A percentile compares a stretch with the other conserved stretches of the same genome.
phyloP scores from a whole-genome alignment of 2,329 filamentous ascomycete genomes.

The Eutypa lata region DNA sequence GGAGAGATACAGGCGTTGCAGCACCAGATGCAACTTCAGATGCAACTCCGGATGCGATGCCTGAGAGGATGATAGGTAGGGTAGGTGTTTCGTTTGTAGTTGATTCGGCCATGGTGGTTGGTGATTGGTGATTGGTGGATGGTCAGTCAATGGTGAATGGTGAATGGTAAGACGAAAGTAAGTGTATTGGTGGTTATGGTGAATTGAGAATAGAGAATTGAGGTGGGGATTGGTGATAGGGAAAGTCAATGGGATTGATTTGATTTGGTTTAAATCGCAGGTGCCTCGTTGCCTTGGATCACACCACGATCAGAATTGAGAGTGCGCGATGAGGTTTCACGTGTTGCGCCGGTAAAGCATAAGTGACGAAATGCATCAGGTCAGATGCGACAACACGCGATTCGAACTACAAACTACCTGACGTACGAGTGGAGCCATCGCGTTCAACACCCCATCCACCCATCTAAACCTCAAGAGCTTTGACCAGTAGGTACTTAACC shows the following conservation, averaged over 20 bases:
- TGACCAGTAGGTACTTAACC: too few relatives aligned
- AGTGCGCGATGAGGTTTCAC: neutral
- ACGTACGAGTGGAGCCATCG: neutral
- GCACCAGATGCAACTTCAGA: constrained; percentile 22
- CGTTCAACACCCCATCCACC: neutral
- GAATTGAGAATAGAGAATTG: too few relatives aligned
- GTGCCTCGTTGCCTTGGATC: too few relatives aligned
- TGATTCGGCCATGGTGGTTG: constrained; percentile 27
- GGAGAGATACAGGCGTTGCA: constrained; percentile 27
- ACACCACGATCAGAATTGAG: neutral
- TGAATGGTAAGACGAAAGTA: too few relatives aligned
- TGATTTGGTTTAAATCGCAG: too few relatives aligned
- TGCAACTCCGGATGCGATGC: constrained; percentile 21
- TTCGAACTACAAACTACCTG: neutral
- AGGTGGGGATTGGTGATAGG: too few relatives aligned
- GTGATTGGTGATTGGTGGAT: neutral
- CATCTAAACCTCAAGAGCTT: too few relatives aligned
- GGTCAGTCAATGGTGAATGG: neutral
- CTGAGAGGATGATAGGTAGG: constrained; percentile 24
- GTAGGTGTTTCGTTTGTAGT: constrained; percentile 25
- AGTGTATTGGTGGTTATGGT: too few relatives aligned
- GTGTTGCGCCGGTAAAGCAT: neutral
- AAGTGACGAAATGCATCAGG: neutral
- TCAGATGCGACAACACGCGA: neutral
- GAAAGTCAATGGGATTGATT: too few relatives aligned